phyloP scores from a whole-genome alignment of 495 filamentous ascomycete species.

The Tuber magnatum region DNA sequence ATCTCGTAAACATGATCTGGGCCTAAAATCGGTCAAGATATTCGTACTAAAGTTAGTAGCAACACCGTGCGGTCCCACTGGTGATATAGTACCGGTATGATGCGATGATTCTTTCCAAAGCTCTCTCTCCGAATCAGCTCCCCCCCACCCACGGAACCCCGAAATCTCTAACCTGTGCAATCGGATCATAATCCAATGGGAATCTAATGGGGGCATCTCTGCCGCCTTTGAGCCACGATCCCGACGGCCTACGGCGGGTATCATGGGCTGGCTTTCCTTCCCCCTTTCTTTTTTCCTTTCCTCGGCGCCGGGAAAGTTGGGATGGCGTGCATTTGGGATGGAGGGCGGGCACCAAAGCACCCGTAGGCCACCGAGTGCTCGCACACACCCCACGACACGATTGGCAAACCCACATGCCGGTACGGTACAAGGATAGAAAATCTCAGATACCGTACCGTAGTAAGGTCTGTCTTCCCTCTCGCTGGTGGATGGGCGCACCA shows the following conservation, averaged over 20 bases:
- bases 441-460: neutral
- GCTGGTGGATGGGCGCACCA: neutral
- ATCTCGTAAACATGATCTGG: constrained; percentile 1
- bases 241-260: no score
- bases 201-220: neutral
- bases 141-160: neutral
- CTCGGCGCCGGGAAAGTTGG: neutral
- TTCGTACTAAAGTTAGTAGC: neutral
- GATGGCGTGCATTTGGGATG: neutral
- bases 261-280: no score
- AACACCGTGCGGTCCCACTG: neutral
- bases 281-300: no score
- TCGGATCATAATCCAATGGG: neutral
- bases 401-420: neutral
- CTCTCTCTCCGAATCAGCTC: neutral
- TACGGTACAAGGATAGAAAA: neutral
- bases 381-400: neutral
- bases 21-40: neutral
- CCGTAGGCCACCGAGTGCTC: neutral
- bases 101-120: neutral
- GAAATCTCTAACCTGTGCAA: neutral
- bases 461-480: neutral
- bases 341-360: neutral
- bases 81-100: no score
- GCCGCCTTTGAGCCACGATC: neutral